Evolutionary conservation across 2,329 filamentous ascomycete species (phyloP).

Genomic region (Byssoonygena ceratinophila): DNA sequence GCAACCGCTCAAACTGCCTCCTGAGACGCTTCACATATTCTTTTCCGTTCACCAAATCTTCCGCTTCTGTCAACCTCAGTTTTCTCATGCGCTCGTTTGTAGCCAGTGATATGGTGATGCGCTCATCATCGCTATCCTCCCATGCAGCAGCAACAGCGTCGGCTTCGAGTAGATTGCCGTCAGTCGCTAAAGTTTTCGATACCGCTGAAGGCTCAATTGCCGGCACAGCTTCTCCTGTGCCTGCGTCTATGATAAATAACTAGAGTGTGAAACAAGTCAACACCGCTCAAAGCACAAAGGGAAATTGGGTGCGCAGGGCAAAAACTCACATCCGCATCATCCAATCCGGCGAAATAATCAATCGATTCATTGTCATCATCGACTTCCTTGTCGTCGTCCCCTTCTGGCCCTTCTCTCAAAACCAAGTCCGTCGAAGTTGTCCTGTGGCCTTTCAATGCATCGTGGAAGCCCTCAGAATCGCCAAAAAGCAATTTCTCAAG

Average conservation of each 20-base stretch:
- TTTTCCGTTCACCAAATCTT: conserved; percentile 75
- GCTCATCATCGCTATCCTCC: conserved; percentile 94
- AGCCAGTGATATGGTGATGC: conserved; percentile 71
- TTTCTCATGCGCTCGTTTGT: conserved; percentile 67
- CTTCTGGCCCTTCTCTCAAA: conserved; percentile 25
- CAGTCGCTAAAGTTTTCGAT: conserved; percentile 16
- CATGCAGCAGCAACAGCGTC: conserved; percentile 40
- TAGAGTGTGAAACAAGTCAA: conserved; percentile 22
- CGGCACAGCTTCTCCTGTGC: conserved; percentile 32
- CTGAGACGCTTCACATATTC: conserved; percentile 76
- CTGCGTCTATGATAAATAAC: conserved; percentile 74
- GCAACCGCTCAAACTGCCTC: conserved; percentile 58
- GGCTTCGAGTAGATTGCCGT: neutral
- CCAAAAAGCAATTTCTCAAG: conserved; percentile 84
- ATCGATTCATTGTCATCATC: conserved; percentile 42
- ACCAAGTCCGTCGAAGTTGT: conserved; percentile 34
- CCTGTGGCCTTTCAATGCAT: conserved; percentile 54
- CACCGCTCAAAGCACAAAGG: neutral
- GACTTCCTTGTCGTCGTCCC: conserved; percentile 23
- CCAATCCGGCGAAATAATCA: conserved; percentile 51
- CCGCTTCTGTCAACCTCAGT: conserved; percentile 64
- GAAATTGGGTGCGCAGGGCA: neutral
- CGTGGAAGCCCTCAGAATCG: conserved; percentile 68
- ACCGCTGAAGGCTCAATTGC: conserved; percentile 28
- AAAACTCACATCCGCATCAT: conserved; percentile 57